A percentile compares a stretch with the other conserved stretches of the same genome.
phyloP scores from a whole-genome alignment of 192 early-diverging fungal species.

The Chytriomyces confervae region DNA sequence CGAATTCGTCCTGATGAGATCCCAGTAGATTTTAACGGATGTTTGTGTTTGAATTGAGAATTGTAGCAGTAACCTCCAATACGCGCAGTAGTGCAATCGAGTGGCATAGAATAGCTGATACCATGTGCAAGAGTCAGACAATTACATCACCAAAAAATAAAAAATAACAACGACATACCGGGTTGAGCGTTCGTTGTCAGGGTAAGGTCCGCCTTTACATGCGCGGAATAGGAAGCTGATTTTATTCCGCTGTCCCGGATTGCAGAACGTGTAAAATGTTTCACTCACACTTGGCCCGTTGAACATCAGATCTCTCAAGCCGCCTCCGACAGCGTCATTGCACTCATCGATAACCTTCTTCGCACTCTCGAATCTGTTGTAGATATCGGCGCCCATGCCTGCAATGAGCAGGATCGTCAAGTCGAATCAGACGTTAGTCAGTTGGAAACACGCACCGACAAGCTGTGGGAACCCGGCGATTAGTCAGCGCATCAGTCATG shows the following conservation, averaged over 20 bases:
- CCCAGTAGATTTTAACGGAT: too few relatives aligned
- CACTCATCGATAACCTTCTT: slow-evolving; percentile 86
- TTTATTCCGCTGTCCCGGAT: too few relatives aligned
- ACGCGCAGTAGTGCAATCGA: slow-evolving; percentile 87
- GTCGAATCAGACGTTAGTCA: neutral
- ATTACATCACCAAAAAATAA: slow-evolving; percentile 19
- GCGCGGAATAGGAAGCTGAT: neutral
- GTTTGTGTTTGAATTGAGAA: too few relatives aligned
- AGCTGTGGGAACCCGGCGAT: neutral
- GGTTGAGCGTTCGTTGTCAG: slow-evolving; percentile 85
- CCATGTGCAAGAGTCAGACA: neutral
- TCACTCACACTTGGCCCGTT: slow-evolving; percentile 71
- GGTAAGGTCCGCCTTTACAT: slow-evolving; percentile 31
- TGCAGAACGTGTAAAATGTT: neutral
- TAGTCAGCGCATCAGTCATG: neutral
- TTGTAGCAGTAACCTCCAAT: slow-evolving; percentile 61
- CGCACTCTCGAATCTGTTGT: slow-evolving; percentile 72
- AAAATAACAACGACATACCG: slow-evolving; percentile 31
- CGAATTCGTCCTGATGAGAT: slow-evolving; percentile 63
- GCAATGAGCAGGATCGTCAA: neutral
- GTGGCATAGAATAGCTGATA: slow-evolving; percentile 80
- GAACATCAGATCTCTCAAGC: slow-evolving; percentile 83
- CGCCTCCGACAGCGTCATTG: slow-evolving; percentile 80
- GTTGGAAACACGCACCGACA: neutral
- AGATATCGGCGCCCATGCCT: slow-evolving; percentile 93